phyloP scores from a whole-genome alignment of 768 basidiomycete genomes.

The Leccinum imitatum region DNA sequence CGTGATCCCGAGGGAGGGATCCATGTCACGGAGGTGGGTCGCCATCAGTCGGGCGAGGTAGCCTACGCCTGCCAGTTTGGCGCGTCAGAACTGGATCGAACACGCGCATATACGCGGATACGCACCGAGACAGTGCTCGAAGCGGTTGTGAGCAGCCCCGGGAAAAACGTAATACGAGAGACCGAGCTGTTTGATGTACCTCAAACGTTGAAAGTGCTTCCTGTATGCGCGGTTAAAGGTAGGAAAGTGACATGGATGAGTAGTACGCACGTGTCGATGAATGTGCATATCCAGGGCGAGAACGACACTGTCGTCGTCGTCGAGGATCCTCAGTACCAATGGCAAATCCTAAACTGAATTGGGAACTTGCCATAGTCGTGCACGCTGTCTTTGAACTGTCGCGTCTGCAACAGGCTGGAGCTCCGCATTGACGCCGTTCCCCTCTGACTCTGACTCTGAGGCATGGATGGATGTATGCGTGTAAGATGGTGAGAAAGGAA shows the following conservation, averaged over 20 bases:
- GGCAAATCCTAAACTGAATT: neutral
- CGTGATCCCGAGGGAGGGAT: slow-evolving; percentile 64
- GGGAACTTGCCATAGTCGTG: slow-evolving; percentile 40
- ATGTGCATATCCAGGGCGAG: slow-evolving; percentile 38
- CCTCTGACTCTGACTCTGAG: slow-evolving; percentile 4
- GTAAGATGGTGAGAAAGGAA: too few relatives aligned
- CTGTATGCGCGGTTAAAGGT: slow-evolving; percentile 21
- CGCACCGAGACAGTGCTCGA: slow-evolving; percentile 80
- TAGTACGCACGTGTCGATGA: slow-evolving; percentile 65
- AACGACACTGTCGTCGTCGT: slow-evolving; percentile 23
- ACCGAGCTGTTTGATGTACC: slow-evolving; percentile 79
- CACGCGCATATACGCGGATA: neutral
- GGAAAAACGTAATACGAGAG: slow-evolving; percentile 75
- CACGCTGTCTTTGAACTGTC: slow-evolving; percentile 40
- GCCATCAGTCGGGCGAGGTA: slow-evolving; percentile 68
- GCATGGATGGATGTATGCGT: too few relatives aligned
- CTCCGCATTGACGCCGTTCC: neutral
- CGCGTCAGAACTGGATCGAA: too few relatives aligned
- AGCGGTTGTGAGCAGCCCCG: slow-evolving; percentile 76
- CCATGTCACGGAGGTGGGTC: slow-evolving; percentile 51
- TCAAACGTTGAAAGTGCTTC: slow-evolving; percentile 73
- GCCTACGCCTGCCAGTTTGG: slow-evolving; percentile 58
- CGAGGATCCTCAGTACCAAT: too few relatives aligned
- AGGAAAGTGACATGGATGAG: neutral
- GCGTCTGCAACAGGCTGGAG: slow-evolving; percentile 8